Evolutionary conservation across 1,284 basidiomycete genomes (phyloP), one percentile per base, ranked within the genome.

Genomic region (Ustilago bromivora): DNA sequence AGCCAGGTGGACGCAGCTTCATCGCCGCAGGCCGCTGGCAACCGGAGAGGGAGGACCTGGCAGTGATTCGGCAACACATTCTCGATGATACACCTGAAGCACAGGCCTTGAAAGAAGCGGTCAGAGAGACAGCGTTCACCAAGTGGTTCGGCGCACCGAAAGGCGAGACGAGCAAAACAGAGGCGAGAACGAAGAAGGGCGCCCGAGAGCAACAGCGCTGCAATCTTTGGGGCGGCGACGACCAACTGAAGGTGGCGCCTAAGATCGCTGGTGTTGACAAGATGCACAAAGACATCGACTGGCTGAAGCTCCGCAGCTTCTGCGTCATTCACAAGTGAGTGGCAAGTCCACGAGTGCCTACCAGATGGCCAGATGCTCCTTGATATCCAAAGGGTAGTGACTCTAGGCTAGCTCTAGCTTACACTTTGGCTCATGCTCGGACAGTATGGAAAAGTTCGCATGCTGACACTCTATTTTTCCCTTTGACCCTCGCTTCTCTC

Each of bases 11-110:
- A 2, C 12, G 90, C 66, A 93, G 91, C 69, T 68, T 93, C 10
- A 87, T 96, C 38, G 94, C 93, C 15, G 93, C 91, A 2, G 95
- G 95, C 4, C 86, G 89, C 6, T 97, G 95, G 94, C 91, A 91
- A 82, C 94, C 95, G 0, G 92, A 89, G 1, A 93, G 91, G 82
- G 90, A 92, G 71, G 92, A 95, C 82, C 88, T 96, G 3, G 89
- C 89, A 0, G 90, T 89, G 12, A 91, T 96, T 41, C 89, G 94
- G 90, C 92, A 81, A 34, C 86, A 71, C 35, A 54, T 34, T 52
- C 19, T 72, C 34, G 64, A 93, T 77, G 89, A 96, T 54, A 88
- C 89, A 17, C 90, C 87, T 28, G 90, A 91, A 61, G 88, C 94
- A 0, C 85, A 87, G 13, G 90, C 90, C 35, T 88, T 96, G n/a